Evolutionary conservation across 768 basidiomycete species (phyloP), one percentile per base, ranked within the genome.

Genomic region (Termitomyces sp.): DNA sequence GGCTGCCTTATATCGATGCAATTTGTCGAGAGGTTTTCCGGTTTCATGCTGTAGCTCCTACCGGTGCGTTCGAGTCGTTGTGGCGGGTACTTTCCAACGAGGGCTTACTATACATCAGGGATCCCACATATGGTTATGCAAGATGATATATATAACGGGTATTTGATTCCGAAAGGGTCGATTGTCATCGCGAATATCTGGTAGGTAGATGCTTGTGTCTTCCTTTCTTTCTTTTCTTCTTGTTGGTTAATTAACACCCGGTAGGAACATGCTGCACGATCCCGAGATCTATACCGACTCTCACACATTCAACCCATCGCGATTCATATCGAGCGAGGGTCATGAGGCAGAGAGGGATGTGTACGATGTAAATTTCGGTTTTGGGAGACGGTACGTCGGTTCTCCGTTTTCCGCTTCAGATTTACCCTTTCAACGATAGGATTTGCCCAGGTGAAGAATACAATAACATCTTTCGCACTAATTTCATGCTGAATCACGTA

Each of bases 311-410:
- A 45, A 60, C 5, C 67, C 67, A 3, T 48, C 43, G 15, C 54
- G 66, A 12, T 68, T 65, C 25, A 27, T 65, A 12, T 12, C 5
- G 3, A 43, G 42, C 1, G 52, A 57, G 5, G 45, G 35, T 20
- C 41, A 53, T 12, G 20, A n/a, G 10, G 65, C 71, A 3, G 70
- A 75, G 42, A 35, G 29, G 3, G 75, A 77, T 57, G 70, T 75
- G 1, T 66, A 69, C 16, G 64, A 63, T 6, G 63, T 73, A 23
- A 72, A 71, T 38, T 81, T 79, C 52, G 79, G 79, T 3, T 81
- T 76, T 49, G 79, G 80, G 23, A 61, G 79, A 58, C 67, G 79
- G 66, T 65, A 25, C 27, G 41, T 7, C n/a, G n/a, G n/a, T n/a
- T n/a, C 5, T 7, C 13, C 12, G 7, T 42, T 7, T 5, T 11